Percentiles rank a stretch among this genome's conserved stretches.
Conservation (phyloP, 345 rosid genomes). For the Eucalyptus paniculata region DNA sequence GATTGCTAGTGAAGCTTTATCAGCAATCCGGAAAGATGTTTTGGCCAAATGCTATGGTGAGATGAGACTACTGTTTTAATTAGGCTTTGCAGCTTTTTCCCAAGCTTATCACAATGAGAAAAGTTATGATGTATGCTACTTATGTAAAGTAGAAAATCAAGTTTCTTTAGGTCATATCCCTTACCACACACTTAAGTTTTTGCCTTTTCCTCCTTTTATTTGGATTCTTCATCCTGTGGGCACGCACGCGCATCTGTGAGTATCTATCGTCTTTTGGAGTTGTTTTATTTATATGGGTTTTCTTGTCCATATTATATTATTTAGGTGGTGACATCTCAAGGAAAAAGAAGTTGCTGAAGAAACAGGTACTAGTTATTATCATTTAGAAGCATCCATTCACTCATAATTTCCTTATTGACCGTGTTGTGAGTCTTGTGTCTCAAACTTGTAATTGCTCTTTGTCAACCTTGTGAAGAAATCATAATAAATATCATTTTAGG, state of each 20-base stretch:
- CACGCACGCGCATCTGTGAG: accelerated
- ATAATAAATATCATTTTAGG: not conserved
- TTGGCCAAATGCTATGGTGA: slow-evolving; percentile 97
- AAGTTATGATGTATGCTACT: not conserved
- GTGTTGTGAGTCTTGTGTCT: not conserved
- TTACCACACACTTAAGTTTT: not conserved
- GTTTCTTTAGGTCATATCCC: not conserved
- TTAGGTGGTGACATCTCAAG: slow-evolving; percentile 93
- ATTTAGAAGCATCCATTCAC: not conserved
- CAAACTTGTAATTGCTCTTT: not conserved
- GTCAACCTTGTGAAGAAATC: not conserved
- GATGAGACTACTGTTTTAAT: not conserved
- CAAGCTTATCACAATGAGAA: not conserved
- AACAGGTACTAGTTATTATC: slow-evolving; percentile 44
- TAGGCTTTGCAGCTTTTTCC: not conserved
- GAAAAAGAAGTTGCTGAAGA: slow-evolving; percentile 93
- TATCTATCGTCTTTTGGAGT: not conserved
- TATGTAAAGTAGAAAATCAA: not conserved
- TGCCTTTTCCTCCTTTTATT: not conserved
- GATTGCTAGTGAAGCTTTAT: slow-evolving; percentile 84
- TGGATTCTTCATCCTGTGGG: not conserved
- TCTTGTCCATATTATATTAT: not conserved
- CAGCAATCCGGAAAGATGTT: slow-evolving; percentile 96
- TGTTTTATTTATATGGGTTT: not conserved
- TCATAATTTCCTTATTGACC: not conserved